Evolutionary conservation across 106 monocot genomes (phyloP), one percentile per base, ranked within the genome.

Genomic region (Dendrobium chrysotoxum): DNA sequence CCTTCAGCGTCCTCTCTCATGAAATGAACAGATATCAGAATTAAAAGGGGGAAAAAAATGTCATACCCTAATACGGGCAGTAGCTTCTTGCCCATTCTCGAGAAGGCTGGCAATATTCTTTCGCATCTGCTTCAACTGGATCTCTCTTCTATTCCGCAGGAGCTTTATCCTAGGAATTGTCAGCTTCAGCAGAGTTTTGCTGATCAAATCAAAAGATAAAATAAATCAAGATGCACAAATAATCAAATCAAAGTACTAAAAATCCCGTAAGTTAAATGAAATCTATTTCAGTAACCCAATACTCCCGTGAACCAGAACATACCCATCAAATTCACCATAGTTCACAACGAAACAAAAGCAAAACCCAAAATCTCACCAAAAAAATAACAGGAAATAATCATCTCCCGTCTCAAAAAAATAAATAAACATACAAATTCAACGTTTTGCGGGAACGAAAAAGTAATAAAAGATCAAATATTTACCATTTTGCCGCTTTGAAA

Each of bases 131-230:
- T 90, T 93, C 83, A 95, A 75, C 77, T 95, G 99, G 53, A 90
- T 85, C 88, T 91, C 95, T 81, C 99, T 89, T 77, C 90, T 82
- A 72, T 99, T 99, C 68, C 99, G 75, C 83, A 99, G 85, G 83
- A 99, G 82, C 85, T 91, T 99, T 88, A 99, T 95, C 67, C 99
- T 82, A 41, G 99, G 99, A 61, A 95, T 88, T 28, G 99, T 93
- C 84, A 99, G 85, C 90, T 99, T 99, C 88, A 99, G 83, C 81
- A 99, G 81, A 17, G 99, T 99, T 81, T 99, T 99, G 86, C 99
- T 99, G 81, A 68, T 71, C 18, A 75, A 45, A 23, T 0, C 58
- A 47, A 28, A 77, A 40, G 41, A 74, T 18, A 40, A 72, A 75
- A 46, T 7, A 25, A 79, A 83, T 50, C 35, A 44, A 23, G 54